These are phyloP conservation scores for Suillus sp. DNA, from an alignment of 768 basidiomycete genomes.

Conservation along the genomic window DNA sequence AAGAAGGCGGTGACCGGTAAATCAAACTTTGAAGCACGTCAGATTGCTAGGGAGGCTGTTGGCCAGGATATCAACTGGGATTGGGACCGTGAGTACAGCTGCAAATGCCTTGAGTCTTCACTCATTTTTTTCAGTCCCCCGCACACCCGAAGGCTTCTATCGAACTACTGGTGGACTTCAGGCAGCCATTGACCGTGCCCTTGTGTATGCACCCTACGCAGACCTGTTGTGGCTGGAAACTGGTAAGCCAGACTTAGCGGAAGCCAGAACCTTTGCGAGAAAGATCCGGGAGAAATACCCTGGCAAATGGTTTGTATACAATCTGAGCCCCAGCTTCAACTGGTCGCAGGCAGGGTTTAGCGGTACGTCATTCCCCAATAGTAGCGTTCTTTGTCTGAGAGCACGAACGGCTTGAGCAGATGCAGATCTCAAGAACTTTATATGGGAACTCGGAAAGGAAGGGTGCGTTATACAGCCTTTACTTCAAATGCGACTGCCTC, in stretches of 20 bases:
- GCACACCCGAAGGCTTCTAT: conserved; percentile 91
- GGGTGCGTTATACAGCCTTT: conserved; percentile 47
- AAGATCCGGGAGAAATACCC: conserved; percentile 73
- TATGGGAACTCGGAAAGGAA: conserved; percentile 91
- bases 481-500: conserved; percentile 3
- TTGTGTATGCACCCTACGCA: conserved; percentile 81
- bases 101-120: conserved; percentile 3
- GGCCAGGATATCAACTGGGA: conserved; percentile 75
- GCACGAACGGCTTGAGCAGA: conserved; percentile 40
- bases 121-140: conserved; percentile 56
- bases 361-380: conserved; percentile 39
- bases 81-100: conserved; percentile 69
- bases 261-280: conserved; percentile 77
- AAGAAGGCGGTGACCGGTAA: conserved; percentile 57
- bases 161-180: conserved; percentile 83
- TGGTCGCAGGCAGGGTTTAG: conserved; percentile 85
- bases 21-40: conserved; percentile 72
- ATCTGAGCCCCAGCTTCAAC: conserved; percentile 92
- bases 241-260: conserved; percentile 78
- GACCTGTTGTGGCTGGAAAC: conserved; percentile 95
- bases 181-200: conserved; percentile 78
- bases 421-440: conserved; percentile 75
- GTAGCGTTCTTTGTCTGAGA: conserved; percentile 1
- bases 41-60: conserved; percentile 72
- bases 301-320: conserved; percentile 84